These are phyloP conservation scores for Globisporangium middletonii DNA, from an alignment of 352 stramenopile species.

Conservation along the genomic window DNA sequence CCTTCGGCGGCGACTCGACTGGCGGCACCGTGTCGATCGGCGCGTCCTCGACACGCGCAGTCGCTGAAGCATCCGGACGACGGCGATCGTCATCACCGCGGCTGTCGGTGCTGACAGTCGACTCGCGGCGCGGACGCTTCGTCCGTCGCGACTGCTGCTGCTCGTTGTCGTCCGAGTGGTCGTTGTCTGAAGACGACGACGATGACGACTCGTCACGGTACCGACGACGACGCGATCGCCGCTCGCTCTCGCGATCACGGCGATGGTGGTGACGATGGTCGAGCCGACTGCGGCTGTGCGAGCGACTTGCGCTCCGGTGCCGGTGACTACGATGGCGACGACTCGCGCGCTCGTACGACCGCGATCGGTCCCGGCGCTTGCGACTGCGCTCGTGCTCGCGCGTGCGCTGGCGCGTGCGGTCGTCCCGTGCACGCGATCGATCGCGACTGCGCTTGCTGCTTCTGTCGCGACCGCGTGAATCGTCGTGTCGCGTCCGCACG, in stretches of 20 bases:
- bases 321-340: slow-evolving; percentile 7
- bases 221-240: background rate
- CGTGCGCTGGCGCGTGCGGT: background rate
- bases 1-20: slow-evolving; percentile 1
- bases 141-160: too few species aligned
- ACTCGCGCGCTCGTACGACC: slow-evolving; percentile 24
- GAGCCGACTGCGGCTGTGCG: slow-evolving; percentile 22
- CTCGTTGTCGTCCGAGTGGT: background rate
- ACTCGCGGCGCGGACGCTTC: too few species aligned
- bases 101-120: too few species aligned
- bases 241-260: slow-evolving; percentile 2
- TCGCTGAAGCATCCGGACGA: background rate
- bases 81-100: background rate
- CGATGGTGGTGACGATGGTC: slow-evolving; percentile 11
- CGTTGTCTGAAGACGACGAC: slow-evolving; percentile 15
- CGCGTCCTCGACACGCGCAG: background rate
- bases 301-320: slow-evolving; percentile 9
- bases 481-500: too few species aligned
- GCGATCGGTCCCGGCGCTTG: slow-evolving; percentile 14
- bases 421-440: background rate
- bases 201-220: slow-evolving; percentile 10
- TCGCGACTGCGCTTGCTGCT: background rate
- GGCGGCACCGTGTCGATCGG: background rate
- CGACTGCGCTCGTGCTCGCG: slow-evolving; percentile 15
- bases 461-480: too few species aligned